Evolutionary conservation across 2,329 filamentous ascomycete genomes (phyloP).

Genomic region (Gaeumannomyces sp.): DNA sequence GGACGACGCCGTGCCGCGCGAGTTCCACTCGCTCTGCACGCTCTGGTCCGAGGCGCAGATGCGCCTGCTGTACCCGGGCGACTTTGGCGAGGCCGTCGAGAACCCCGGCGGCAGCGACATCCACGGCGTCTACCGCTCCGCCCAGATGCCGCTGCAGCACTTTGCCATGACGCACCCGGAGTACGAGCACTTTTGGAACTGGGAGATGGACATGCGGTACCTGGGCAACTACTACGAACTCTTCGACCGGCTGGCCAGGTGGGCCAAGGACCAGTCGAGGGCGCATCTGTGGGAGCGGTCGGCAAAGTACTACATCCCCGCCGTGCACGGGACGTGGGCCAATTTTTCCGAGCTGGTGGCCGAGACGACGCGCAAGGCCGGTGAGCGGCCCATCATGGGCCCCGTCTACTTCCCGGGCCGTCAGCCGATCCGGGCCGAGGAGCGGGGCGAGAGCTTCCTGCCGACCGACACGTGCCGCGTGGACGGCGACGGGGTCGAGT

Average conservation of each 20-base stretch:
- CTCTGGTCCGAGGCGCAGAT: slow-evolving; percentile 84
- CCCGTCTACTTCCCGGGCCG: slow-evolving; percentile 49
- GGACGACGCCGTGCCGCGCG: slow-evolving; percentile 58
- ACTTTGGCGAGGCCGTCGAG: slow-evolving; percentile 62
- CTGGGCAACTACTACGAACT: slow-evolving; percentile 66
- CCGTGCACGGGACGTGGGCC: slow-evolving; percentile 63
- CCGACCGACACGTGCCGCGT: slow-evolving; percentile 45
- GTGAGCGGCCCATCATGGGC: slow-evolving; percentile 60
- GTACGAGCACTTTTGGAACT: slow-evolving; percentile 64
- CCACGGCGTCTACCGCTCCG: slow-evolving; percentile 63
- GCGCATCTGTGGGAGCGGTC: slow-evolving; percentile 73
- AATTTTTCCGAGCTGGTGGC: slow-evolving; percentile 63
- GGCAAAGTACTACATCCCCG: slow-evolving; percentile 69
- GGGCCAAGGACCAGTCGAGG: slow-evolving; percentile 62
- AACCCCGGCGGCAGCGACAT: slow-evolving; percentile 52
- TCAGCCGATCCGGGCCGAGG: slow-evolving; percentile 41
- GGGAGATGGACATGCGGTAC: slow-evolving; percentile 63
- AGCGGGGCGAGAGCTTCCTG: slow-evolving; percentile 45
- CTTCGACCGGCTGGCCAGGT: slow-evolving; percentile 59
- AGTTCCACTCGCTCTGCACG: slow-evolving; percentile 75
- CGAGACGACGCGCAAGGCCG: slow-evolving; percentile 48
- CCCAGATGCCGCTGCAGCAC: slow-evolving; percentile 57
- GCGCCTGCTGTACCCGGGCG: slow-evolving; percentile 66
- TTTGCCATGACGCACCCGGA: slow-evolving; percentile 58
- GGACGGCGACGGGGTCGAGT: slow-evolving; percentile 20